Base-by-base conservation (phyloP, 495 filamentous ascomycete genomes). In the Neurospora sp. region DNA sequence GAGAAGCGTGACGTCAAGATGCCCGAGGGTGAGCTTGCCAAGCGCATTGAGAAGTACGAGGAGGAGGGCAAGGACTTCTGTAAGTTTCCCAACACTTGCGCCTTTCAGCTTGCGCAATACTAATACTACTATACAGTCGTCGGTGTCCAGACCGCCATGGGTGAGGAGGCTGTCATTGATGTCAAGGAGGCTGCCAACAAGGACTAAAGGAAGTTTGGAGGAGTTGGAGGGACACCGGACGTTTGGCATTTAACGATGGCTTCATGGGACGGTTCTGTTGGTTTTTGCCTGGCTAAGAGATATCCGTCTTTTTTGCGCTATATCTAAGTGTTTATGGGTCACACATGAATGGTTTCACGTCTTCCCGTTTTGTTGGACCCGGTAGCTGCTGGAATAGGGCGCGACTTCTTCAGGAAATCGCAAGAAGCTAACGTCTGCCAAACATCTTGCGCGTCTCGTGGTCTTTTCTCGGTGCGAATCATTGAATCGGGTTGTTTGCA, bases 1-100 rank as follows among this genome's bases (percentile, higher is more conserved):
- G 91, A 89, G 84, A 97, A 97, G 90, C 92, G 95, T 80, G 95
- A 98, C 82, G 93, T 98, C 87, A 94, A 94, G 88, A 80, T 95
- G 75, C 96, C 96, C 73, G 94, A 97, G 0, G 91, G 90, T 78
- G 96, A 98, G 11, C 78, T 96, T 80, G 93, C 93, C 78, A 88
- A 94, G 31, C 92, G 91, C 85, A 93, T 97, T 81, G 82, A 79
- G 74, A 89, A 90, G 82, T 92, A 93, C 89, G 82, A 78, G 70
- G 82, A 80, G 35, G 87, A 90, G 20, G 91, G 95, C 49, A 89
- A 88, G 73, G 85, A 85, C 76, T 95, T 92, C 85, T 93, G 95
- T 98, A 89, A 88, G 95, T 88, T 73, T 31, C 35, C n/a, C 39
- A 14, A 31, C n/a, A n/a, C 46, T 71, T 54, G 39, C 37, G 27